phyloP scores from a whole-genome alignment of 345 rosid genomes.

The Melastoma malabathricum region DNA sequence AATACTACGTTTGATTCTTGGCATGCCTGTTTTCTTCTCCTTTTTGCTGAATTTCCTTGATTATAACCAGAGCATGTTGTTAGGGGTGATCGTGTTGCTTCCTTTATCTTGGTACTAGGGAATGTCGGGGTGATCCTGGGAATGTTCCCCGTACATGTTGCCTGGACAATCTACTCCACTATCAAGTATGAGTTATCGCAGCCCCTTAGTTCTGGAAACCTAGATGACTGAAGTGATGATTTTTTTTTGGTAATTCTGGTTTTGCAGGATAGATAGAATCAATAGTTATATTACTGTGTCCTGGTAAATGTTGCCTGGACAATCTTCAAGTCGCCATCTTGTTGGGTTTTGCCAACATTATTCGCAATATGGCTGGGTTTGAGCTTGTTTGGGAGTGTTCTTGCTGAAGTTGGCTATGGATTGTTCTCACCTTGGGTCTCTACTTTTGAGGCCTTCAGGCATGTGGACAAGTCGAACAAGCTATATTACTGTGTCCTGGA shows the following conservation, averaged over 20 bases:
- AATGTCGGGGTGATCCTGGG: conserved; percentile 62
- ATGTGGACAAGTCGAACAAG: conserved; percentile 38
- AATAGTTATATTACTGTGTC: too few relatives aligned
- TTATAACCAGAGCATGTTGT: neutral
- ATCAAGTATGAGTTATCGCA: conserved; percentile 29
- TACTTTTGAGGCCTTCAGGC: conserved; percentile 76
- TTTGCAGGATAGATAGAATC: conserved; percentile 42
- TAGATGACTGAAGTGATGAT: neutral
- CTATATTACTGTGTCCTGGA: conserved; percentile 57
- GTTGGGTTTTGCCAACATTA: conserved; percentile 45
- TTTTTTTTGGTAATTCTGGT: neutral
- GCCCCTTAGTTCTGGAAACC: too few relatives aligned
- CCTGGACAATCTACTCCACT: conserved; percentile 50
- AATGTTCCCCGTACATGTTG: conserved; percentile 55
- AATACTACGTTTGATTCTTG: neutral
- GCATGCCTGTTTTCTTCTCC: neutral
- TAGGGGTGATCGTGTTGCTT: conserved; percentile 56
- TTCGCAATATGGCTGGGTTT: conserved; percentile 62
- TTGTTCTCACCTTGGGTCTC: conserved; percentile 77
- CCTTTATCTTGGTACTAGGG: conserved; percentile 43
- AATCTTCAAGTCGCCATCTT: conserved; percentile 50
- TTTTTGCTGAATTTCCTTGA: neutral
- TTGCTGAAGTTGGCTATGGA: conserved; percentile 64
- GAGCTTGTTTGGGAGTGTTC: conserved; percentile 48
- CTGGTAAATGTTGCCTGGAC: too few relatives aligned